These are phyloP conservation scores for Penicillium canariense DNA, from an alignment of 495 filamentous ascomycete species.

Conservation along the genomic window DNA sequence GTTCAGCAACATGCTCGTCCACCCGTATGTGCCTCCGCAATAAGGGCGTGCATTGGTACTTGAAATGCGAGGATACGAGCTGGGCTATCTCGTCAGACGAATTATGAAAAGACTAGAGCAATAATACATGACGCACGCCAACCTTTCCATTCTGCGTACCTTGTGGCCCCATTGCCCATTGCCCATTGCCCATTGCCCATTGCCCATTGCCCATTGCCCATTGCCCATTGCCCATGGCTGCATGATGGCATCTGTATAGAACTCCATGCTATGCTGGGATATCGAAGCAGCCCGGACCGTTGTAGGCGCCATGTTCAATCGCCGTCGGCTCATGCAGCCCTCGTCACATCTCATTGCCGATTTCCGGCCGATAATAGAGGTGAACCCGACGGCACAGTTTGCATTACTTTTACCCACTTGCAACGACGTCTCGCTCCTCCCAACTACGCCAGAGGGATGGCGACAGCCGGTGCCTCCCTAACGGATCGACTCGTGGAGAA, in stretches of 20 bases:
- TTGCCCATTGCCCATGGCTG: background rate
- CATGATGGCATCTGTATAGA: constrained; percentile 2
- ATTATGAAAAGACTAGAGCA: constrained; percentile 49
- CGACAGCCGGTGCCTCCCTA: too few relatives aligned
- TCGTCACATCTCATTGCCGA: constrained; percentile 9
- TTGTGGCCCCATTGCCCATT: background rate
- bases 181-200: background rate
- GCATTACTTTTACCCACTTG: background rate
- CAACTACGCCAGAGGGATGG: too few relatives aligned
- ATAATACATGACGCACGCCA: constrained; percentile 34
- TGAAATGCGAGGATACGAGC: constrained; percentile 17
- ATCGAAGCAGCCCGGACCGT: background rate
- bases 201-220: background rate
- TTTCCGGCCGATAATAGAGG: background rate
- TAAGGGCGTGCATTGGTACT: constrained; percentile 26
- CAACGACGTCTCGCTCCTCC: background rate
- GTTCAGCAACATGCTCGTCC: constrained; percentile 90
- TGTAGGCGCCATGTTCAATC: background rate
- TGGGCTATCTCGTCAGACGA: constrained; percentile 33
- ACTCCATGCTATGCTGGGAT: background rate
- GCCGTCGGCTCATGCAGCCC: constrained; percentile 4
- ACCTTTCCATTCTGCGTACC: background rate
- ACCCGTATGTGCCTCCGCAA: constrained; percentile 78
- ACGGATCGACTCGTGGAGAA: too few relatives aligned
- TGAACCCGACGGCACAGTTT: background rate